Base-by-base conservation (phyloP, 805 yeast species). In the Candida krabiensis region DNA sequence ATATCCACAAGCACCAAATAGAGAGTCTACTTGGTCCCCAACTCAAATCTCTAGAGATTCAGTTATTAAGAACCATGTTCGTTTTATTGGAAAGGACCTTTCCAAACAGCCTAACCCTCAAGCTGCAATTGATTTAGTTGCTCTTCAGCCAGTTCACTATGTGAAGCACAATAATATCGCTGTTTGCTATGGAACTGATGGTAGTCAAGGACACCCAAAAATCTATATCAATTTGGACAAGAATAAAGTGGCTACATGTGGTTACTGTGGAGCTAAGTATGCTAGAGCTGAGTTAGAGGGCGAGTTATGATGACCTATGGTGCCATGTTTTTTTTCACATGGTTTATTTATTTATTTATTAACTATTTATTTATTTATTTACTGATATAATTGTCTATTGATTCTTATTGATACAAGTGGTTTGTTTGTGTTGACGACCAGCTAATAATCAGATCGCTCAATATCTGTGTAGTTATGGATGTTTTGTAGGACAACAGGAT, bases 201-300 rank as follows among this genome's bases (percentile, higher is more conserved):
- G 84, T 9, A 79, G 77, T 53, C 85, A 79, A 52, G 96, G 96
- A 14, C 96, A 86, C 60, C 96, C 96, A 30, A 83, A 82, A 60
- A 78, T 86, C 16, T 86, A 66, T 60, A 86, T 86, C 63, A 86
- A 86, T 62, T 73, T 87, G 56, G 95, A 86, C 60, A 80, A 78
- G 58, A 83, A 87, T 28, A 77, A 79, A 44, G 73, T 85, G 11
- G 76, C 79, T 35, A 69, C 84, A 14, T 86, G 96, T 66, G 87
- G 87, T 7, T 86, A 86, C 69, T 86, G 96, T 65, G 89, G 89
- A 4, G 69, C 78, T 52, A 73, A 83, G 56, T 83, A 70, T 55
- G 83, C 82, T 42, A 71, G 75, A 53, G 74, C 67, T 44, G 78
- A 75, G 53, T 66, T 64, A 49, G 69, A 61, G 52, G 69, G 47